Percentiles rank a stretch among this genome's conserved stretches.
Conservation (phyloP, 306 rosid genomes). For the Abrus precatorius region DNA sequence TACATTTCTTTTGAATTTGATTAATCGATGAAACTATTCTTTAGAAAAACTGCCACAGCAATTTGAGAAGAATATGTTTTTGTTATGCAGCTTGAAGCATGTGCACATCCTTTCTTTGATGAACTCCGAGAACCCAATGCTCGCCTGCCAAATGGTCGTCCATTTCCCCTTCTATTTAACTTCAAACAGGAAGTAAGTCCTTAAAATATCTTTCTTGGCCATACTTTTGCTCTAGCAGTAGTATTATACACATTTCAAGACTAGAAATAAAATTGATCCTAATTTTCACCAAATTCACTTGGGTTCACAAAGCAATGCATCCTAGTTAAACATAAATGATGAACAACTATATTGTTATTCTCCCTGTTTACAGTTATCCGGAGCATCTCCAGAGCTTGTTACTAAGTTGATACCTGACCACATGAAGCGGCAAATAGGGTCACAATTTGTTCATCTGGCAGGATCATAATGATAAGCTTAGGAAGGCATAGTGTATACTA, state of each 20-base stretch:
- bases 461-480: conserved; percentile 63
- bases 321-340: conserved; percentile 11
- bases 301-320: no score
- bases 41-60: conserved; percentile 9
- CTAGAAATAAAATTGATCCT: not conserved
- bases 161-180: conserved; percentile 86
- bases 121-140: conserved; percentile 90
- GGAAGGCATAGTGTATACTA: conserved; percentile 52
- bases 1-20: not conserved
- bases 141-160: conserved; percentile 87
- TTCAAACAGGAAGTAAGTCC: conserved; percentile 89
- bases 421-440: conserved; percentile 85
- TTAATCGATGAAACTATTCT: not conserved
- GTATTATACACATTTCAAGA: conserved; percentile 16
- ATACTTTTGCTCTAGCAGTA: not conserved
- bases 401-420: conserved; percentile 90
- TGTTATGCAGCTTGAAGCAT: conserved; percentile 88
- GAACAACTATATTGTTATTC: conserved; percentile 3
- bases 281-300: not conserved
- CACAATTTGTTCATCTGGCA: conserved; percentile 61
- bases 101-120: conserved; percentile 95
- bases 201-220: conserved; percentile 4
- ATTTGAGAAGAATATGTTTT: conserved; percentile 41
- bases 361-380: conserved; percentile 65
- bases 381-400: conserved; percentile 86